phyloP scores from a whole-genome alignment of 371 early-diverging fungal species.

The Quaeritorhiza haematococci region DNA sequence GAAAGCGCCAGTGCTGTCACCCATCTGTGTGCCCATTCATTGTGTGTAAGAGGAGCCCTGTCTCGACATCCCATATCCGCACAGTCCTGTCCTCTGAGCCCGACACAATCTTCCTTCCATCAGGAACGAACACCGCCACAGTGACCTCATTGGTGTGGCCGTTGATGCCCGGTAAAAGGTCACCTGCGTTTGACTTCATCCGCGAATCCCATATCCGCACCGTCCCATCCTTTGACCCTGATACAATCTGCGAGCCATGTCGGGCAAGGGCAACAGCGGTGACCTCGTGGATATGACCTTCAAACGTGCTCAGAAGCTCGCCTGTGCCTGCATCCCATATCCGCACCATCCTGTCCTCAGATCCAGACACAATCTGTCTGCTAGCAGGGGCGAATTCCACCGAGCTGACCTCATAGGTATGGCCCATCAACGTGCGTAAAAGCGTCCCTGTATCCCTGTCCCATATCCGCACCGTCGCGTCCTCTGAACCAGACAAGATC shows the following conservation, averaged over 20 bases:
- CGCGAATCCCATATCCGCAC: neutral
- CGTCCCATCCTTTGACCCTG: neutral
- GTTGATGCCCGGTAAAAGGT: too few species aligned
- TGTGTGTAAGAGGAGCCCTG: slow-evolving; percentile 41
- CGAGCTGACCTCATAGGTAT: neutral
- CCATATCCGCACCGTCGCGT: slow-evolving; percentile 93
- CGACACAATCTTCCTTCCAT: neutral
- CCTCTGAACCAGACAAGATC: slow-evolving; percentile 61
- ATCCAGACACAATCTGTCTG: too few species aligned
- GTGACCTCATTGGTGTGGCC: too few species aligned
- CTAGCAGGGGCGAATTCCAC: too few species aligned
- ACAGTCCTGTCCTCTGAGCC: neutral
- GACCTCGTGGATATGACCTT: neutral
- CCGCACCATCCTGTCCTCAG: neutral
- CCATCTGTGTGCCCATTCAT: slow-evolving; percentile 72
- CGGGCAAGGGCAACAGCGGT: neutral
- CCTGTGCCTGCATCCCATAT: slow-evolving; percentile 1
- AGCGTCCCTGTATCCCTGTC: slow-evolving; percentile 78
- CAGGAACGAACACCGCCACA: too few species aligned
- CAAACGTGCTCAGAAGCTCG: neutral
- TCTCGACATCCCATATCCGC: neutral
- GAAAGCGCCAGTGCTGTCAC: neutral
- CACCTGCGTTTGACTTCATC: too few species aligned
- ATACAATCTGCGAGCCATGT: neutral
- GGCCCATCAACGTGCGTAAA: slow-evolving; percentile 62